A percentile compares a stretch with the other conserved stretches of the same genome.
These are phyloP conservation scores for Bipolaris sorokiniana DNA, from an alignment of 2,329 filamentous ascomycete genomes.

Conservation along the genomic window DNA sequence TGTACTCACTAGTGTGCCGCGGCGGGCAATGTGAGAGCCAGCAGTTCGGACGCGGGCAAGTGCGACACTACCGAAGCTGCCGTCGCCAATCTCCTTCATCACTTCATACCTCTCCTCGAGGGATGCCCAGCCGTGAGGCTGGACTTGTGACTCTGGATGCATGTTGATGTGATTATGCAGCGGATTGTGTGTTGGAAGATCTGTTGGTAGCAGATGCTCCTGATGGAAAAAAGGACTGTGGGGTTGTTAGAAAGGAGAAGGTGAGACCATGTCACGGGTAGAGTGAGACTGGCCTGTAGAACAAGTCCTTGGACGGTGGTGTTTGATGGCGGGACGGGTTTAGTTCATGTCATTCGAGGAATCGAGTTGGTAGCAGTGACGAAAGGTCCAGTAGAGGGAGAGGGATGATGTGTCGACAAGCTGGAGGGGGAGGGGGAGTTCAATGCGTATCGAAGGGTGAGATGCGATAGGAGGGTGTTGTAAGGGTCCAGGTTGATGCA, in stretches of 20 bases:
- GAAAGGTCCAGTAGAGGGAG: constrained; percentile 22
- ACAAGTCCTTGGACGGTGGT: constrained; percentile 24
- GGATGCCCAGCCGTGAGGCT: constrained; percentile 70
- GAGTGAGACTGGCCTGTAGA: constrained; percentile 24
- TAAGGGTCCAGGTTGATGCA: constrained; percentile 52
- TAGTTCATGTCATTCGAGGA: constrained; percentile 45
- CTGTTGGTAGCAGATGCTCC: constrained; percentile 12
- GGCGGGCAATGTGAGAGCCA: constrained; percentile 83
- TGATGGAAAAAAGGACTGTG: constrained; percentile 20
- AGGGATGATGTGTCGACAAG: constrained; percentile 29
- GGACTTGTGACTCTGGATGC: constrained; percentile 74
- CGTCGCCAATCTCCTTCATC: constrained; percentile 97
- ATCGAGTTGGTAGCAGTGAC: constrained; percentile 6
- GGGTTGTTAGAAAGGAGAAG: constrained; percentile 19
- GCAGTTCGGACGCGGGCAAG: constrained; percentile 90
- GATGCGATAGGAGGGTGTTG: constrained; percentile 43
- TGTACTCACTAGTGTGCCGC: constrained; percentile 84
- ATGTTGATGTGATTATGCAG: constrained; percentile 58
- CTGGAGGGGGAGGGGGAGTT: constrained; percentile 36
- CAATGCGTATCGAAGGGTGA: constrained; percentile 47
- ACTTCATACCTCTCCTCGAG: constrained; percentile 97
- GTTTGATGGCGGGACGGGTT: constrained; percentile 15
- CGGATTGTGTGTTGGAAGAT: constrained; percentile 18
- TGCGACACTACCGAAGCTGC: constrained; percentile 95
- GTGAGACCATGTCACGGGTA: neutral